Conservation (phyloP, 2,329 filamentous ascomycete species). For the Thielaviopsis populi region DNA sequence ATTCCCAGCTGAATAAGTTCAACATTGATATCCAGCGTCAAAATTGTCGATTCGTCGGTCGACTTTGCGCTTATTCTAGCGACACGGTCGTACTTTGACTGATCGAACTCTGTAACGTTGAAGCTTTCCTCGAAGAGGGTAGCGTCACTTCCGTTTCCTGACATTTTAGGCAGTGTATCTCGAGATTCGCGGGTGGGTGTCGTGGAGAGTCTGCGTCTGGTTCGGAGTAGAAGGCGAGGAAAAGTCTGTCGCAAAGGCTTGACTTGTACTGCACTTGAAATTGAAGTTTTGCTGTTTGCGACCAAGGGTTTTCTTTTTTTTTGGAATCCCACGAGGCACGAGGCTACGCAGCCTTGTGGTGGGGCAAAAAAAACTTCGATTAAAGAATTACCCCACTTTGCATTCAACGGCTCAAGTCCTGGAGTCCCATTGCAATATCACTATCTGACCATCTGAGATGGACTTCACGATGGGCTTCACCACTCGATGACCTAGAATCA, state of each 20-base stretch:
- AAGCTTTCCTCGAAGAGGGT: conserved; percentile 91
- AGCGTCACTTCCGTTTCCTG: conserved; percentile 57
- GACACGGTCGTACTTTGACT: conserved; percentile 88
- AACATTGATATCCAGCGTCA: conserved; percentile 85
- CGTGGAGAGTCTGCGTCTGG: background rate
- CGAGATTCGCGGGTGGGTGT: background rate
- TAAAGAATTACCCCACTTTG: conserved; percentile 8
- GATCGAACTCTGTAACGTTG: conserved; percentile 62
- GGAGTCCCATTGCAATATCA: background rate
- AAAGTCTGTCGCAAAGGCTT: background rate
- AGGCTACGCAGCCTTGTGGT: conserved; percentile 12
- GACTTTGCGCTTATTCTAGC: conserved; percentile 69
- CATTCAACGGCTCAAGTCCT: background rate
- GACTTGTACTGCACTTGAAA: background rate
- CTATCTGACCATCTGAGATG: background rate
- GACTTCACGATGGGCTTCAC: background rate
- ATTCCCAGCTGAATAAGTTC: conserved; percentile 45
- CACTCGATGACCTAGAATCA: background rate
- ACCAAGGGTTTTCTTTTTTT: conserved; percentile 4
- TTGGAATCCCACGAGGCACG: background rate
- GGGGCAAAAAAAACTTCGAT: conserved; percentile 3
- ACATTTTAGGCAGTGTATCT: conserved; percentile 26
- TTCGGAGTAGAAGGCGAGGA: background rate
- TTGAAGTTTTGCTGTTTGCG: background rate
- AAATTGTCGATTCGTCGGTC: conserved; percentile 55